Evolutionary conservation across 306 rosid species (phyloP).

Genomic region (Vigna nakashimae): DNA sequence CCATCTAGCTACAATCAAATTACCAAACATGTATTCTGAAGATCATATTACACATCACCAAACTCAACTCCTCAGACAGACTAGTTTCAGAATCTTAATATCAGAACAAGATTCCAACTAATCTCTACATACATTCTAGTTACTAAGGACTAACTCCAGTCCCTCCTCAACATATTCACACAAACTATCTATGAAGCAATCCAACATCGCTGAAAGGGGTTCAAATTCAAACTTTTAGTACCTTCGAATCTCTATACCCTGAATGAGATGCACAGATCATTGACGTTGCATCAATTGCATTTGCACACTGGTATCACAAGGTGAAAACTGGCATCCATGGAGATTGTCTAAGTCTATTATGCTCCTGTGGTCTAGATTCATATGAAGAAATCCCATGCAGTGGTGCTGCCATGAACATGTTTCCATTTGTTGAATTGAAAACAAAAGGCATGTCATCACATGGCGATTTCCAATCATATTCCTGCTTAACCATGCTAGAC

Average conservation of each 20-base stretch:
- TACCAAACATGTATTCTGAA: slow-evolving; percentile 50
- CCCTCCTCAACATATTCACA: slow-evolving; percentile 64
- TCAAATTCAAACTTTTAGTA: slow-evolving; percentile 30
- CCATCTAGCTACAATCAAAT: slow-evolving; percentile 44
- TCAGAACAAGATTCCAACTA: slow-evolving; percentile 49
- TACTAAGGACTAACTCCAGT: slow-evolving; percentile 53
- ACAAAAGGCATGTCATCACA: slow-evolving; percentile 51
- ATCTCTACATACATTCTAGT: slow-evolving; percentile 52
- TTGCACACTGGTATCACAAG: slow-evolving; percentile 59
- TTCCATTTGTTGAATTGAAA: slow-evolving; percentile 56
- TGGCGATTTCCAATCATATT: slow-evolving; percentile 56
- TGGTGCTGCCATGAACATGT: slow-evolving; percentile 54
- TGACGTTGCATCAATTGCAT: slow-evolving; percentile 64
- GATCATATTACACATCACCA: slow-evolving; percentile 52
- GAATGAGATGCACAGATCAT: slow-evolving; percentile 45
- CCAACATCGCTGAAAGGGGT: slow-evolving; percentile 50
- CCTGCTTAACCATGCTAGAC: slow-evolving; percentile 53
- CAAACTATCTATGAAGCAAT: slow-evolving; percentile 43
- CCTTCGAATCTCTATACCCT: slow-evolving; percentile 44
- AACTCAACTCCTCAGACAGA: slow-evolving; percentile 42
- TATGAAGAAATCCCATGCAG: slow-evolving; percentile 62
- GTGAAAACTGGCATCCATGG: slow-evolving; percentile 60
- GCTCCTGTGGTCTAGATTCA: slow-evolving; percentile 63
- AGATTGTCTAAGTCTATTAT: slow-evolving; percentile 51
- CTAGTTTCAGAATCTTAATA: slow-evolving; percentile 46